Base-by-base conservation (phyloP, 2,329 filamentous ascomycete genomes). In the Plectosphaerella plurivora region DNA sequence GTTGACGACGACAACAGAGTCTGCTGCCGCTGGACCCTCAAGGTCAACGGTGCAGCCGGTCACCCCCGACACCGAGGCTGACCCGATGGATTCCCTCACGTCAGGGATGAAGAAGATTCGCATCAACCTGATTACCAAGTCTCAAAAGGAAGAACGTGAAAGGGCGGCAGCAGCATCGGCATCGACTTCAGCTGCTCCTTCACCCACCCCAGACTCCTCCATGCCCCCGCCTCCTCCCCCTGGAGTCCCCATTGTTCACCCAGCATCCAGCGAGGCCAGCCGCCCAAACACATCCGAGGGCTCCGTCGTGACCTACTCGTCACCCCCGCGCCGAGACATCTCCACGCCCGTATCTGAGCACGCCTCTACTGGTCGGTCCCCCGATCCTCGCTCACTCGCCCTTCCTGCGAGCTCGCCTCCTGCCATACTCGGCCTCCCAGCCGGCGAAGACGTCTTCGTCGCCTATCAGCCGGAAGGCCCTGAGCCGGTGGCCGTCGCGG, bases 61-160 rank as follows among this genome's bases (percentile, higher is more conserved):
- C 11, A 50, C 49, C 14, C 45, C 36, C 3, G 45, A 53, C 5
- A 57, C 56, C 14, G 47, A 63, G 8, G 61, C 59, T 3, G 68
- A 73, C 47, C 77, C 77, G 47, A 62, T 86, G 36, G 79, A 84
- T 50, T 75, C 69, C 48, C 72, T 87, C 55, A 79, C 81, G 0
- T 73, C 71, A 36, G 77, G 79, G 2, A 79, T 86, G 76, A 84
- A 80, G 63, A 83, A 79, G 63, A 81, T 86, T 53, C 84, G 79
- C 62, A 82, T 86, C 59, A 84, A 79, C 50, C 64, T 86, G 22
- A 71, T 84, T 39, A 83, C 81, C 2, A 75, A 83, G 54, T 73
- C 81, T 39, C 78, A 84, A 59, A 78, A 75, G 58, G 81, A 83
- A 48, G 80, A 78, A 2, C 75, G 72, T 24, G 75, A 76, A 50